These are phyloP conservation scores for Salix koriyanagi DNA, from an alignment of 345 rosid genomes.

Conservation along the genomic window DNA sequence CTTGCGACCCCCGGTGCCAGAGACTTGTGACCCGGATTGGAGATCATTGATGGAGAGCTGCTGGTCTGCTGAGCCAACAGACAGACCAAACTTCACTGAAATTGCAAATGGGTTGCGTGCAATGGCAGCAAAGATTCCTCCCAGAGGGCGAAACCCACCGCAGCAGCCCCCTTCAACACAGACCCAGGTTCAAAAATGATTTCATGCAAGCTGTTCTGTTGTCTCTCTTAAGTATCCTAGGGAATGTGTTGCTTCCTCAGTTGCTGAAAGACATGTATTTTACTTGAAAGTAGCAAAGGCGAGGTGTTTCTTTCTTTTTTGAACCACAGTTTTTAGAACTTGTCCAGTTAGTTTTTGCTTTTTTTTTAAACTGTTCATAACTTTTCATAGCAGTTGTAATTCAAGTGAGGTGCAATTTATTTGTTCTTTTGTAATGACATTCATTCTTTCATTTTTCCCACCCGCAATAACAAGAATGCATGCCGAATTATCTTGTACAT, in stretches of 20 bases:
- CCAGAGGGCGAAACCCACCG: conserved; percentile 41
- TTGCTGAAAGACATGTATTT: not conserved
- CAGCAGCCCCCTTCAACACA: conserved; percentile 16
- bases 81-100: conserved; percentile 58
- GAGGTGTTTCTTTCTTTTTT: not conserved
- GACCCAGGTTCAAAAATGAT: conserved; percentile 15
- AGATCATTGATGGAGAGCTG: conserved; percentile 68
- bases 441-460: not conserved
- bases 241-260: not conserved
- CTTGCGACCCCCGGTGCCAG: conserved; percentile 55
- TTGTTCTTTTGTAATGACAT: not conserved
- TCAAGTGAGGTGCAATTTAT: not conserved
- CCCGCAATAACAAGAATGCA: not conserved
- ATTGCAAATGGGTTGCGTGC: conserved; percentile 48
- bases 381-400: not conserved
- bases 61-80: conserved; percentile 64
- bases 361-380: not conserved
- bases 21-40: conserved; percentile 55
- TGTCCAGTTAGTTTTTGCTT: not conserved
- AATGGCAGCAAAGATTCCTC: conserved; percentile 43
- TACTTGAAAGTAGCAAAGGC: not conserved
- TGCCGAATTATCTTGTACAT: not conserved
- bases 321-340: not conserved
- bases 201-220: not conserved
- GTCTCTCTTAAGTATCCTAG: not conserved